phyloP scores from a whole-genome alignment of 2,329 filamentous ascomycete species.

The Botryotinia calthae region DNA sequence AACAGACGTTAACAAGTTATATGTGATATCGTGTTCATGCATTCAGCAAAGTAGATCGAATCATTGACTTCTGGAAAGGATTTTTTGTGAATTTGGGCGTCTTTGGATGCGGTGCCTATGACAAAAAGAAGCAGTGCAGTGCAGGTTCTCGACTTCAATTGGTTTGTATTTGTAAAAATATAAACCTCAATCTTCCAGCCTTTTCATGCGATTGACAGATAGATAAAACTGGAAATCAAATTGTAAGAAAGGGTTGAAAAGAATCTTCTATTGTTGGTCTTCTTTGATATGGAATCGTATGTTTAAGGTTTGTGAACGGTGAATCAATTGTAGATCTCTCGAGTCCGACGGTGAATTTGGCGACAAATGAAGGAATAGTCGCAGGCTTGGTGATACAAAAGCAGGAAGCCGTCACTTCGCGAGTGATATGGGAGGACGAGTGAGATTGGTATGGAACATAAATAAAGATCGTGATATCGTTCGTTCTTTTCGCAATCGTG shows the following conservation, averaged over 20 bases:
- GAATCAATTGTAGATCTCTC: slow-evolving; percentile 9
- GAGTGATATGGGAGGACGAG: slow-evolving; percentile 18
- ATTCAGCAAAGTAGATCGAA: slow-evolving; percentile 5
- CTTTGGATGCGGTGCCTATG: not conserved
- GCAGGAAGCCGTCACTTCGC: slow-evolving; percentile 24
- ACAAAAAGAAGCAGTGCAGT: not conserved
- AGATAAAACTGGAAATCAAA: not conserved
- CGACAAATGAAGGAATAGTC: slow-evolving; percentile 1
- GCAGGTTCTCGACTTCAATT: not conserved
- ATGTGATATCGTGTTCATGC: slow-evolving; percentile 18
- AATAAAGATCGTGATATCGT: slow-evolving; percentile 16
- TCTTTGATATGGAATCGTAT: not conserved
- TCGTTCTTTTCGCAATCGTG: not conserved
- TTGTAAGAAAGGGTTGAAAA: not conserved
- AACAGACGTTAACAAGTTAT: slow-evolving; percentile 28
- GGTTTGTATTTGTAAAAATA: not conserved
- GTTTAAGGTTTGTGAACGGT: slow-evolving; percentile 12
- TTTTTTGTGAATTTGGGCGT: not conserved
- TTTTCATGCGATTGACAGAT: not conserved
- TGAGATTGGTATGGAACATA: slow-evolving; percentile 20
- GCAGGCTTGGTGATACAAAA: slow-evolving; percentile 10
- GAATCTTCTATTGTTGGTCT: not conserved
- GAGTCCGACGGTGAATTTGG: slow-evolving; percentile 13
- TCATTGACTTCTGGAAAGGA: slow-evolving; percentile 3
- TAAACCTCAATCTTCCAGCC: slow-evolving; percentile 1